Base-by-base conservation (phyloP, 129 eudicot species). In the Chrysanthemum seticuspe region DNA sequence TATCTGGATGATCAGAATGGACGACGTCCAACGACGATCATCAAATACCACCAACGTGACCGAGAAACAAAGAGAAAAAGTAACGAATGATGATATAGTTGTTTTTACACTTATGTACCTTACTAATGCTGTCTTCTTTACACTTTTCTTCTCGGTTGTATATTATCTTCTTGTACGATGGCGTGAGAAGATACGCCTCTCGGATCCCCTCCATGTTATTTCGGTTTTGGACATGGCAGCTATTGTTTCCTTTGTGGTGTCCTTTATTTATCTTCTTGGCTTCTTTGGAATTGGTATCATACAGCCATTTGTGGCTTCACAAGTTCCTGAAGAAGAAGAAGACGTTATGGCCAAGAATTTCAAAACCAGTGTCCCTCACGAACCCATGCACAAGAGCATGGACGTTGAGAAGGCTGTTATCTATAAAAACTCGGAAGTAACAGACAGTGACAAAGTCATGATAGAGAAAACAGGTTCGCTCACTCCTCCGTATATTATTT, bases 241-340 rank as follows among this genome's bases (percentile, higher is more conserved):
- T 34, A 59, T 76, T 34, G 70, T 75, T 1, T 36, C 70, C 40
- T 31, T 81, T 31, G 18, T 75, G 4, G 58, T 74, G 16, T 81
- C 85, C 52, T 81, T 81, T 62, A 14, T 81, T 49, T 76, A 81
- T 50, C 84, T 81, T 12, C 73, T 81, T 1, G 74, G 84, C 4
- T 80, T 80, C 62, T 80, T 80, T 14, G 80, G 84, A 47, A 55
- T 76, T 7, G 64, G 65, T 18, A 61, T 74, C 27, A 68, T 77
- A 11, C 82, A 71, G 10, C 69, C 82, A 2, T 60, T 60, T 7
- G 61, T 23, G 5, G 12, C 64, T 1, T 15, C 29, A 13, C 45
- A 47, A 13, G 65, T 53, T 19, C 56, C 40, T 3, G 55, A 52
- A 0, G 60, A 23, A 14, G 77, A 40, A 0, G n/a, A 60, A 5